Conservation (phyloP, 768 basidiomycete species). For the Paxillus involutus region DNA sequence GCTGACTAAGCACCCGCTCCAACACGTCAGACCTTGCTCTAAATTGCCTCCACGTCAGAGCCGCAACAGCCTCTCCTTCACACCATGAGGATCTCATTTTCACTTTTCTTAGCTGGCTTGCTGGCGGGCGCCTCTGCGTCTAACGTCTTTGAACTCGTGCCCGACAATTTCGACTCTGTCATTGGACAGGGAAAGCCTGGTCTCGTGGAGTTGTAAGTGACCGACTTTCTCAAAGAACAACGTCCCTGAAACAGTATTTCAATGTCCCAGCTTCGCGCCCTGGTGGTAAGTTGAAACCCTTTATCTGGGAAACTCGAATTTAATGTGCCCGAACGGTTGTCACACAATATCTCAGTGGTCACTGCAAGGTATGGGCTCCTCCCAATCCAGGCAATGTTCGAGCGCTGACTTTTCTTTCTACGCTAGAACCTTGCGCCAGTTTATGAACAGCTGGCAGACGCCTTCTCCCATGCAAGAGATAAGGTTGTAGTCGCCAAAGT, state of each 20-base stretch:
- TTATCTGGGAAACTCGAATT: background rate
- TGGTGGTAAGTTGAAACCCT: constrained; percentile 70
- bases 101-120: constrained; percentile 55
- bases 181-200: constrained; percentile 82
- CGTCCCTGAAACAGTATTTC: constrained; percentile 1
- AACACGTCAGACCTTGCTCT: background rate
- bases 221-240: background rate
- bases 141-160: constrained; percentile 79
- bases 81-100: constrained; percentile 59
- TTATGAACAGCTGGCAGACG: constrained; percentile 88
- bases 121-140: constrained; percentile 63
- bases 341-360: constrained; percentile 51
- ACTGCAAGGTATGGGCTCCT: constrained; percentile 70
- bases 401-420: background rate
- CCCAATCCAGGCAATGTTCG: background rate
- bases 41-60: constrained; percentile 30
- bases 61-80: constrained; percentile 12
- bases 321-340: background rate
- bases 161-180: constrained; percentile 71
- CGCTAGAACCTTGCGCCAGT: constrained; percentile 81
- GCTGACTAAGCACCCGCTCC: background rate
- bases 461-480: constrained; percentile 74
- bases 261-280: constrained; percentile 65
- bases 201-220: constrained; percentile 86
- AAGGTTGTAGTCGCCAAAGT: constrained; percentile 90